Base-by-base conservation (phyloP, 345 rosid species). In the Carallia pectinifolia region DNA sequence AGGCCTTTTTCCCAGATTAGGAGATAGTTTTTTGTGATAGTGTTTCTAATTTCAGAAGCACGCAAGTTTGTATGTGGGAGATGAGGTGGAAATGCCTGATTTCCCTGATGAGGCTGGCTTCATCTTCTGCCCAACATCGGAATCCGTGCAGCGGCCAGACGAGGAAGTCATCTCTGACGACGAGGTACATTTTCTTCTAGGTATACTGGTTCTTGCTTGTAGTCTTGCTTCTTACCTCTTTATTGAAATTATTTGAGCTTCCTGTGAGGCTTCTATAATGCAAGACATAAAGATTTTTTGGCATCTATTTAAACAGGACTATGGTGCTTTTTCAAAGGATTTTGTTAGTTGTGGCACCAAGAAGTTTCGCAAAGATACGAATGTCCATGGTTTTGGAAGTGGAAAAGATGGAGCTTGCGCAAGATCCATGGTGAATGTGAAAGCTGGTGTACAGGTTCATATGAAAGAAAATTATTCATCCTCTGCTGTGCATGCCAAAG, bases 11-110 rank as follows among this genome's bases (percentile, higher is more conserved):
- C 30, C 6, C 10, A 17, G 40, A 12, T 39, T 37, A n/a, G 7
- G 10, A 10, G 17, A 30, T 27, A 58, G 53, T 36, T 48, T 36
- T 23, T 30, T 55, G 38, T 68, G 64, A 52, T 56, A 53, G 54
- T 67, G 61, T 61, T 38, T 79, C 53, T 64, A 62, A 80, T 71
- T 10, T 15, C 77, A 71, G 81, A 81, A 67, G 61, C 64, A 30
- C 71, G 38, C 71, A 53, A 66, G 59, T 33, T 50, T 77, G 40
- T 65, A 62, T 64, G 74, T 61, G 30, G 85, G 83, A 27, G 90
- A 87, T 75, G 90, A 84, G 44, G 84, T 85, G 58, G 89, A 82
- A 69, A 77, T 75, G 75, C 89, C 90, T 65, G 85, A 87, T 71
- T 89, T 84, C 62, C 80, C 80, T 4, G 66, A 79, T 48, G 87